Evolutionary conservation across 1,284 basidiomycete species (phyloP), one percentile per base, ranked within the genome.

Genomic region (Takashimella tepidaria): DNA sequence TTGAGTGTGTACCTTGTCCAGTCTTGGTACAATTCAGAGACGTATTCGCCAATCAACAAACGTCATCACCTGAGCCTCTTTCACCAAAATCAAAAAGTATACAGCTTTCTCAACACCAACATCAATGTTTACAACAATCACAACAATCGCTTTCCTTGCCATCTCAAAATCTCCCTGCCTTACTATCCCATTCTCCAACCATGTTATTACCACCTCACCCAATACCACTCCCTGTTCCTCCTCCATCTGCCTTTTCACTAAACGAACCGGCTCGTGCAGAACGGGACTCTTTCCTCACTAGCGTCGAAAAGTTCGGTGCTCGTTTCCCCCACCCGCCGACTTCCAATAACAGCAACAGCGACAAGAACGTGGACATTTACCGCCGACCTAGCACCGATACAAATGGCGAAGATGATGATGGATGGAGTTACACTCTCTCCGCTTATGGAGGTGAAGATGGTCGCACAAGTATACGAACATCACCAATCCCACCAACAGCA

Each of bases 371-470:
- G 10, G 10, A 8, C 16, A 37, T 37, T 8, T 8, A 8, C 10
- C 31, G 31, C 10, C 31, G 31, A 37, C 31, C 31, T 8, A 37
- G 31, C 31, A 37, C 31, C 31, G 31, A 37, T 16, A 37, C 31
- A 37, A 16, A 8, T 8, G 42, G 22, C n/a, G 43, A 52, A 5
- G 53, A 61, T 16, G 57, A 63, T n/a, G 59, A 61, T 53, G 45
- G 48, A 22, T 60, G 60, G 56, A 51, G 47, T 16, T 59, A 53
- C 45, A 54, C 57, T 3, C 45, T 63, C 0, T 63, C 62, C 24
- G 62, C 59, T 2, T 61, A 63, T 37, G 57, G 50, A 10, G 51
- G 55, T 27, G 51, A 54, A 13, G 16, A 8, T 16, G 16, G 31
- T 37, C 31, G 31, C 8, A 16, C 10, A 37, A 37, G 31, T 37